Evolutionary conservation across 441 rosid genomes (phyloP).

Genomic region (Syzygium syzygioides): DNA sequence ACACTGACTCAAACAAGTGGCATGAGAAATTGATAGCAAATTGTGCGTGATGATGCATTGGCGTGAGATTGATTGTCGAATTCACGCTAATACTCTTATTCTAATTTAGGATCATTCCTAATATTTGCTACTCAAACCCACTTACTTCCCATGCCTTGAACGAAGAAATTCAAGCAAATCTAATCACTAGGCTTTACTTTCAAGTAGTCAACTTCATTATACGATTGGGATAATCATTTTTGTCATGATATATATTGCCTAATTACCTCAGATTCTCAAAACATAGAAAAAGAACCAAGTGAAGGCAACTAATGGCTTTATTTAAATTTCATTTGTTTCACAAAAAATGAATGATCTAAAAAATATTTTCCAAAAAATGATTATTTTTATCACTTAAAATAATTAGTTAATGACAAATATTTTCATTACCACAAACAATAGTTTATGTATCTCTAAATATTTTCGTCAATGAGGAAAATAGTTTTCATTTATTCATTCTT

Average conservation of each 20-base stretch:
- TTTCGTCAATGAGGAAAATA: background rate
- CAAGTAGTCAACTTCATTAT: background rate
- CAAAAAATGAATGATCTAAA: background rate
- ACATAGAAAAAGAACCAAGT: background rate
- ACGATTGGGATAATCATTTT: background rate
- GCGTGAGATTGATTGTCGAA: background rate
- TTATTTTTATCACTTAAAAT: fast-evolving
- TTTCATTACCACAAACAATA: background rate
- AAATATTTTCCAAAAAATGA: background rate
- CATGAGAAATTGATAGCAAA: background rate
- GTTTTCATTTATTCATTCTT: background rate
- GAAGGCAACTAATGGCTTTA: background rate
- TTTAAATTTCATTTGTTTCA: background rate
- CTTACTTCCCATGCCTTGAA: background rate
- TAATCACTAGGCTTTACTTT: background rate
- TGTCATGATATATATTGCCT: background rate
- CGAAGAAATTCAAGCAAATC: background rate
- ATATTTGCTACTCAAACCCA: background rate
- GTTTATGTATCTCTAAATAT: background rate
- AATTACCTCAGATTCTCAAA: background rate
- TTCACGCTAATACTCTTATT: background rate
- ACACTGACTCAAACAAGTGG: background rate
- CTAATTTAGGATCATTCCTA: background rate
- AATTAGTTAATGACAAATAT: fast-evolving
- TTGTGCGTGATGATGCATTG: background rate